Evolutionary conservation across 805 yeast genomes (phyloP), one percentile per base, ranked within the genome.

Genomic region (Torulaspora microellipsoides): DNA sequence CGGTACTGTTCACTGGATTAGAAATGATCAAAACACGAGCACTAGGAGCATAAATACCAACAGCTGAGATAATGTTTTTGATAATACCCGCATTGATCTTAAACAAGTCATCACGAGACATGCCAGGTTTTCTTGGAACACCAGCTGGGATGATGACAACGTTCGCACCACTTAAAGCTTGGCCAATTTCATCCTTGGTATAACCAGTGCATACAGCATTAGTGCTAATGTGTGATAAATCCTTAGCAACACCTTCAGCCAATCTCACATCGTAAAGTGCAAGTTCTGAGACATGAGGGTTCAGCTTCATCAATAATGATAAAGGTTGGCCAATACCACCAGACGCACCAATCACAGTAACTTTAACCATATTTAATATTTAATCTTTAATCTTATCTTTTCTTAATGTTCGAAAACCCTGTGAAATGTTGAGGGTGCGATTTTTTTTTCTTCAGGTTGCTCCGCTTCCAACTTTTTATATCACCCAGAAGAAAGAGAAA

Each of bases 121-220:
- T 84, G 59, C 93, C 93, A 51, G 90, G 90, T 68, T 84, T 84
- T 73, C 93, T 79, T 66, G 93, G 91, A 47, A 84, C 88, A 71
- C 93, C 93, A 35, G 93, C 93, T 56, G 91, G 90, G 65, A 90
- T 86, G 46, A 90, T 78, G 41, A 90, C 90, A 48, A 90, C 81
- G 58, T 89, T 95, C 40, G 96, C 78, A 38, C 82, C 89, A 40
- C 76, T 70, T 56, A 90, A 71, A 14, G 96, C 95, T 44, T 70
- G 71, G 47, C 75, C 71, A 51, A 88, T 71, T 28, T 85, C 85
- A 40, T 76, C 77, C 48, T 81, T 78, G 53, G 76, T 83, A 56
- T 85, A 76, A 75, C 60, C 88, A 78, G 50, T 70, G 71, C 59
- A 81, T 80, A 71, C 71, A 46, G 87, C 77, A 69, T 81, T 79